Conservation (phyloP, 139 green algal species). For the Gonium pectorale region DNA sequence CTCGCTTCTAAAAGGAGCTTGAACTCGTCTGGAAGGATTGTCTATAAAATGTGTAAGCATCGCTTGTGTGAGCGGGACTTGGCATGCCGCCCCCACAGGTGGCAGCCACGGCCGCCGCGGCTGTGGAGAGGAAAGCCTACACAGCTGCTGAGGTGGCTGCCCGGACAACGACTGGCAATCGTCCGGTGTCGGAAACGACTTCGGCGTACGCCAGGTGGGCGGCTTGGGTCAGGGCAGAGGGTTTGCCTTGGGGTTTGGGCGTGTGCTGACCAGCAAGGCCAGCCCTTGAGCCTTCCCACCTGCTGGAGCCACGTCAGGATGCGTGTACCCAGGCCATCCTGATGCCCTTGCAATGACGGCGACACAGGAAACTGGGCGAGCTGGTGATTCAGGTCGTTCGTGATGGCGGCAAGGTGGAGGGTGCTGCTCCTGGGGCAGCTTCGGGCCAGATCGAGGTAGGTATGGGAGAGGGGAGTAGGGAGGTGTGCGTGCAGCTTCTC, state of each 20-base stretch:
- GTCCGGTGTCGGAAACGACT: conserved; percentile 63
- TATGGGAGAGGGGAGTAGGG: too few species aligned
- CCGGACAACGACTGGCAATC: conserved; percentile 82
- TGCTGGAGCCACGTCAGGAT: too few species aligned
- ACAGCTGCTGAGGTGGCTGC: conserved; percentile 83
- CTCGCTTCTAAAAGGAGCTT: neutral
- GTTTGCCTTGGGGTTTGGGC: too few species aligned
- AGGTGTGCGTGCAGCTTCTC: too few species aligned
- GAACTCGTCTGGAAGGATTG: neutral
- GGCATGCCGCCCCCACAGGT: neutral
- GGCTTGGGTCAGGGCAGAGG: too few species aligned
- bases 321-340: too few species aligned
- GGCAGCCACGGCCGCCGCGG: conserved; percentile 48
- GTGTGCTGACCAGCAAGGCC: too few species aligned
- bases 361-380: conserved; percentile 77
- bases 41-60: neutral
- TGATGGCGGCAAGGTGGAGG: conserved; percentile 41
- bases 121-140: conserved; percentile 86
- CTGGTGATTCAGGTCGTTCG: conserved; percentile 75
- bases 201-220: conserved; percentile 64
- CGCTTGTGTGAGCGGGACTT: neutral
- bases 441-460: neutral
- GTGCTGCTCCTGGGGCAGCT: neutral
- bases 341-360: too few species aligned
- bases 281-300: too few species aligned